Evolutionary conservation across 805 yeast genomes (phyloP), one percentile per base, ranked within the genome.

Genomic region (Zygosaccharomyces pseudorouxii): DNA sequence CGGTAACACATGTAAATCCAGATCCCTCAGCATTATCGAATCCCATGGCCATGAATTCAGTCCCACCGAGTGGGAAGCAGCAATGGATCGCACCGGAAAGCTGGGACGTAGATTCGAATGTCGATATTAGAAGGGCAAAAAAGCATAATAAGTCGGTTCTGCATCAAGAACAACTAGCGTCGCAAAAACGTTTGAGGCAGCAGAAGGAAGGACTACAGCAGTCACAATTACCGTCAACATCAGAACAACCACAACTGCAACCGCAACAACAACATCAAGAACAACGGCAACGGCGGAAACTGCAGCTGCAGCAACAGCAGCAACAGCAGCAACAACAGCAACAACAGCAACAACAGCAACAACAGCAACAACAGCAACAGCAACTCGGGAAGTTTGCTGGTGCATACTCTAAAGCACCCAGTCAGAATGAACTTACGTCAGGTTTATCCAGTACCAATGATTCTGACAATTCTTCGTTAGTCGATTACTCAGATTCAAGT

Each of bases 51-150:
- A 14, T 14, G 23, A 33, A 31, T 14, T 30, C 44, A 12, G 16
- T 8, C 16, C 28, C 44, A 4, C 27, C 36, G 4, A 30, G 7
- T 29, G 36, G 16, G 6, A 30, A 19, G 25, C 48, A 27, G 20
- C 60, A 57, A 43, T 80, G 84, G 84, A 67, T 65, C 22, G 78
- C 84, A 4, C 84, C 84, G 2, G 82, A 79, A 47, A 74, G 79
- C 52, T 80, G 84, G 84, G 81, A 79, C 55, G 82, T 79, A 8
- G 78, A 75, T 51, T 51, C 54, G 22, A 52, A 45, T 38, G 38
- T 43, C 4, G 58, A 60, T 51, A 42, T 38, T 42, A 55, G 62
- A 28, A 47, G 56, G 18, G 37, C 56, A 37, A 54, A 51, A 30
- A 47, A 50, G 50, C 23, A 40, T 27, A 22, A 27, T 27, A 47